phyloP scores from a whole-genome alignment of 768 basidiomycete species.

The Gloeostereum incarnatum region DNA sequence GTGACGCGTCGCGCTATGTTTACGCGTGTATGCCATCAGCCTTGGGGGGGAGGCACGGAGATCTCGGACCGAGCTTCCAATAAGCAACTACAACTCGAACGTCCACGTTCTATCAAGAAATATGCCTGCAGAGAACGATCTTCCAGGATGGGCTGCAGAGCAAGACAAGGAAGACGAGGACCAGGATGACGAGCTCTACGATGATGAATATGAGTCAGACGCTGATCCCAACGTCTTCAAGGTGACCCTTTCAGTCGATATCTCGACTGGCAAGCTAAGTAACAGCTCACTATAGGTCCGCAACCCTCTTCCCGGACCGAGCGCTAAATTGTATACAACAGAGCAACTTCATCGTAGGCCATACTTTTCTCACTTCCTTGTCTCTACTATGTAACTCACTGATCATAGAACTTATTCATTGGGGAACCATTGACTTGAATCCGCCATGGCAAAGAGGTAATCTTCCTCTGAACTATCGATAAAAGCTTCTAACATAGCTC shows the following conservation, averaged over 20 bases:
- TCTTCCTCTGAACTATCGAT: constrained; percentile 5
- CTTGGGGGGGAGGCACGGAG: no score
- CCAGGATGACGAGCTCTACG: neutral
- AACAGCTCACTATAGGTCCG: neutral
- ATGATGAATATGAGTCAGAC: neutral
- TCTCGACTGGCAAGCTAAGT: no score
- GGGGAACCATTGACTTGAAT: constrained; percentile 55
- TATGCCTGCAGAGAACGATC: no score
- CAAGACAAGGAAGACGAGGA: neutral
- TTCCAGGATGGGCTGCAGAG: no score
- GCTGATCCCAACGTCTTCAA: no score
- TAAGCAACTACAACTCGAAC: no score
- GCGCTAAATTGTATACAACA: neutral
- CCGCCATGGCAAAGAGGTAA: constrained; percentile 68
- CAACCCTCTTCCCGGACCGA: neutral
- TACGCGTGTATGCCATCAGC: no score
- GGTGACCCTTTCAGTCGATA: neutral
- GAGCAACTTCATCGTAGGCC: neutral
- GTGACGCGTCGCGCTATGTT: constrained; percentile 9
- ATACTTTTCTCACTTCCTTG: neutral
- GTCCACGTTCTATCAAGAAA: no score
- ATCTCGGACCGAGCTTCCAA: no score
- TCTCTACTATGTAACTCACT: neutral
- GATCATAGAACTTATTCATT: neutral
- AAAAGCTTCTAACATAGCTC: neutral